A percentile compares a stretch with the other conserved stretches of the same genome.
These are phyloP conservation scores for Bipolaris zeicola DNA, from an alignment of 2,329 filamentous ascomycete species.

Conservation along the genomic window DNA sequence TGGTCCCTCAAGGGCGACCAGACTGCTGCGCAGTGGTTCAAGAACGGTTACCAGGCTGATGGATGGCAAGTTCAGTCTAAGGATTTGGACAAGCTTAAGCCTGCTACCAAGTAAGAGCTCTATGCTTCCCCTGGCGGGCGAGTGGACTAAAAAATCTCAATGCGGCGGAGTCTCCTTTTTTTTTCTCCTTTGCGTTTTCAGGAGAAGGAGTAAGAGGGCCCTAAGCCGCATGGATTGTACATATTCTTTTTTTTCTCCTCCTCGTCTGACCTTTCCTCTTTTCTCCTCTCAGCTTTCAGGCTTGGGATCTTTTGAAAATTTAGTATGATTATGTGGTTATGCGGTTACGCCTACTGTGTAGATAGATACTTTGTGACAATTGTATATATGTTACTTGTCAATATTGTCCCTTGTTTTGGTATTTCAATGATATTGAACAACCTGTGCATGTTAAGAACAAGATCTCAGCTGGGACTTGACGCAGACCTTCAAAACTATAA, in stretches of 20 bases:
- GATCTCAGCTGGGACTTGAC: too few species aligned
- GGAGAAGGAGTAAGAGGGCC: background rate
- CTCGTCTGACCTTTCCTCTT: background rate
- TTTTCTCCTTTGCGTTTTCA: background rate
- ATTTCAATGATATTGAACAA: too few species aligned
- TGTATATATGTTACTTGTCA: too few species aligned
- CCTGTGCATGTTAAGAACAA: too few species aligned
- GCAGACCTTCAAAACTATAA: too few species aligned
- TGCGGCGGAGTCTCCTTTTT: background rate
- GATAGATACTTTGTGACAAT: too few species aligned
- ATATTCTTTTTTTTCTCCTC: background rate
- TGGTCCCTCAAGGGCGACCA: constrained; percentile 22
- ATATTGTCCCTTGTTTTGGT: too few species aligned
- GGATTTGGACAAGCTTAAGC: constrained; percentile 12
- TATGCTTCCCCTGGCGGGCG: too few species aligned
- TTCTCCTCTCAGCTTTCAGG: background rate
- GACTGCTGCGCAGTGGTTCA: constrained; percentile 10
- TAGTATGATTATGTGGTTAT: too few species aligned
- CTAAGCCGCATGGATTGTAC: too few species aligned
- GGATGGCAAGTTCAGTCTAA: constrained; percentile 15
- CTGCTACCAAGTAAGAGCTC: constrained; percentile 5
- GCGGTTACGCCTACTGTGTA: too few species aligned
- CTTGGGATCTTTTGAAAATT: background rate
- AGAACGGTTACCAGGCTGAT: constrained; percentile 11
- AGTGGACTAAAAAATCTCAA: background rate